A percentile compares a stretch with the other conserved stretches of the same genome.
phyloP scores from a whole-genome alignment of 2,329 filamentous ascomycete species.

The Arthrinium phaeospermum region DNA sequence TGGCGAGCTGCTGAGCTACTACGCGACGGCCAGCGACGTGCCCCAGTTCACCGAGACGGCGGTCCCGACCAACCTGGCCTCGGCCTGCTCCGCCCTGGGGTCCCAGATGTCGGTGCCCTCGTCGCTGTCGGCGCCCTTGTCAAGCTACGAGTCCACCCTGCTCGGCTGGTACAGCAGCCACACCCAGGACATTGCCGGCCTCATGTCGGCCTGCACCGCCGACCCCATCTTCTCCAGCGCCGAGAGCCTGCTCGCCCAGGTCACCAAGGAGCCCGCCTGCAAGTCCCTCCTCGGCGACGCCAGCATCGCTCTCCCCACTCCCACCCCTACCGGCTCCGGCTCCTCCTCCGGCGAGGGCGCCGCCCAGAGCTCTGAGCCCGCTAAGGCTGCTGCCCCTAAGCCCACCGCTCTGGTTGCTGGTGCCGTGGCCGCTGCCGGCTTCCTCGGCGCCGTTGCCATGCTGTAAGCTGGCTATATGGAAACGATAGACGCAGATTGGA shows the following conservation, averaged over 20 bases:
- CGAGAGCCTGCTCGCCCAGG: neutral
- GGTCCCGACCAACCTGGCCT: neutral
- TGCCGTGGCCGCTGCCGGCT: neutral
- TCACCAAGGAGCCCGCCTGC: conserved; percentile 19
- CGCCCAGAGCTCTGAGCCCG: neutral
- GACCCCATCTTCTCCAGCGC: neutral
- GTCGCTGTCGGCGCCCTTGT: conserved; percentile 8
- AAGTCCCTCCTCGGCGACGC: neutral
- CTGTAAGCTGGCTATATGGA: neutral
- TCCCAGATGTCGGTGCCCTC: neutral
- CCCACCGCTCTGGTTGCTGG: neutral
- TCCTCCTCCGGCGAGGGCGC: neutral
- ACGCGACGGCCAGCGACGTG: neutral
- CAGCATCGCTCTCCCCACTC: neutral
- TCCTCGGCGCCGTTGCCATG: conserved; percentile 13
- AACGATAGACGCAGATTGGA: neutral
- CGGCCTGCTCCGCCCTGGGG: neutral
- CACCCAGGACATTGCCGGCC: neutral
- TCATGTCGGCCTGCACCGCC: conserved; percentile 15
- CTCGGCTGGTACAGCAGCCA: conserved; percentile 1
- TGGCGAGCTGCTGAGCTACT: neutral
- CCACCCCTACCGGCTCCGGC: neutral
- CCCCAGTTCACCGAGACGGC: neutral
- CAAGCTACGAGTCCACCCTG: conserved; percentile 8
- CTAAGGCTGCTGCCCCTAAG: neutral